Evolutionary conservation across 192 early-diverging fungal species (phyloP).

Genomic region (Mortierella alpina): DNA sequence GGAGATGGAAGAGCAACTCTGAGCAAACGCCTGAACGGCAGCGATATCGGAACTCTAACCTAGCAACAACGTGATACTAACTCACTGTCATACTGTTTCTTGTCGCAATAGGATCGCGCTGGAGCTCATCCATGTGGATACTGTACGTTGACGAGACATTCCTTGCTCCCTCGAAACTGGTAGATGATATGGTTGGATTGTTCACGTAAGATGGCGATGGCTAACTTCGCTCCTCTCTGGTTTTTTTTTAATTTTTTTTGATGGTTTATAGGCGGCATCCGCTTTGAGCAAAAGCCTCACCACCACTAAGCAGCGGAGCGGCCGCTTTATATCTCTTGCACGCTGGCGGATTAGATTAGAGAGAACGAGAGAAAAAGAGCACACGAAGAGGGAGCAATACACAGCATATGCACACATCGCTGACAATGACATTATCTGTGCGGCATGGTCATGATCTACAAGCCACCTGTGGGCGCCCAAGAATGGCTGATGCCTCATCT

Average conservation of each 20-base stretch:
- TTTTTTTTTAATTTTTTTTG: conserved; percentile 20
- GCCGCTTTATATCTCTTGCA: background rate
- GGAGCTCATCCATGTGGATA: conserved; percentile 82
- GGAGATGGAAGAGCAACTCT: background rate
- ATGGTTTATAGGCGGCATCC: conserved; percentile 74
- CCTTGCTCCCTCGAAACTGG: background rate
- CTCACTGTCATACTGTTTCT: background rate
- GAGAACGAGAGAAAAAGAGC: background rate
- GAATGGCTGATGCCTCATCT: too few relatives aligned
- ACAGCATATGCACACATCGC: too few relatives aligned
- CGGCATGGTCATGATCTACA: too few relatives aligned
- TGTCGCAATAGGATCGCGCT: conserved; percentile 60
- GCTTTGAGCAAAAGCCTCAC: conserved; percentile 79
- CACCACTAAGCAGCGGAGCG: conserved; percentile 59
- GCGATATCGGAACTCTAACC: too few relatives aligned
- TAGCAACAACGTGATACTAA: background rate
- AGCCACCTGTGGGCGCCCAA: too few relatives aligned
- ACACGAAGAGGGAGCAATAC: background rate
- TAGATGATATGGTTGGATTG: background rate
- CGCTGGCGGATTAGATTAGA: background rate
- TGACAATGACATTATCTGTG: too few relatives aligned
- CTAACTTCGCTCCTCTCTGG: background rate
- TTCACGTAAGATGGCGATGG: background rate
- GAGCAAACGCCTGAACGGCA: background rate
- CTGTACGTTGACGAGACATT: conserved; percentile 64